Evolutionary conservation across 805 yeast species (phyloP), one percentile per base, ranked within the genome.

Genomic region (Barnettozyma sp.): DNA sequence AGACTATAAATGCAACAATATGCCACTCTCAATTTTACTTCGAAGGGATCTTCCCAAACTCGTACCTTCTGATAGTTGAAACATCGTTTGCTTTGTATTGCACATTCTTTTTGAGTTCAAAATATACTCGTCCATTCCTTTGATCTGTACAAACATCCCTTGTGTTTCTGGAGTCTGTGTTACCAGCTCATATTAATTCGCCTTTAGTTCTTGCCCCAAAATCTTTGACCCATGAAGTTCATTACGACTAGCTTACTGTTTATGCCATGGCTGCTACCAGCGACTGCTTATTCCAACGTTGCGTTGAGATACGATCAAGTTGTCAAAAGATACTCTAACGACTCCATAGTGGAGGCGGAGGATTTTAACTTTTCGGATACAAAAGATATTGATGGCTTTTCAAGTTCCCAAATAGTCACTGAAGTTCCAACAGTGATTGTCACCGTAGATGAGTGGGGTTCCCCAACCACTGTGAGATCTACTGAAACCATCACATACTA

Each of bases 111-210:
- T 36, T 45, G 51, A 46, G 51, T 49, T 30, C 30, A 15, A 40
- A 53, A n/a, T n/a, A n/a, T n/a, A 42, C 55, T 50, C 55, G 55
- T 50, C 55, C 55, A 44, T 41, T 50, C 55, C 53, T 50, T 50
- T 48, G n/a, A n/a, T n/a, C n/a, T n/a, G n/a, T n/a, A n/a, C n/a
- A n/a, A n/a, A n/a, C n/a, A n/a, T n/a, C n/a, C n/a, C n/a, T n/a
- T n/a, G n/a, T n/a, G n/a, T n/a, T n/a, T n/a, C n/a, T n/a, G n/a
- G n/a, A n/a, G n/a, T n/a, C n/a, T n/a, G n/a, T n/a, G n/a, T n/a
- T n/a, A n/a, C n/a, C n/a, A n/a, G n/a, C n/a, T n/a, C n/a, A n/a
- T n/a, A n/a, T n/a, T n/a, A n/a, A n/a, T n/a, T n/a, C n/a, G n/a
- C n/a, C n/a, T n/a, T n/a, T n/a, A n/a, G n/a, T n/a, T n/a, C n/a